Percentiles rank a stretch among this genome's conserved stretches.
These are phyloP conservation scores for Fraxinus nigra DNA, from an alignment of 305 asterid genomes.

Conservation along the genomic window DNA sequence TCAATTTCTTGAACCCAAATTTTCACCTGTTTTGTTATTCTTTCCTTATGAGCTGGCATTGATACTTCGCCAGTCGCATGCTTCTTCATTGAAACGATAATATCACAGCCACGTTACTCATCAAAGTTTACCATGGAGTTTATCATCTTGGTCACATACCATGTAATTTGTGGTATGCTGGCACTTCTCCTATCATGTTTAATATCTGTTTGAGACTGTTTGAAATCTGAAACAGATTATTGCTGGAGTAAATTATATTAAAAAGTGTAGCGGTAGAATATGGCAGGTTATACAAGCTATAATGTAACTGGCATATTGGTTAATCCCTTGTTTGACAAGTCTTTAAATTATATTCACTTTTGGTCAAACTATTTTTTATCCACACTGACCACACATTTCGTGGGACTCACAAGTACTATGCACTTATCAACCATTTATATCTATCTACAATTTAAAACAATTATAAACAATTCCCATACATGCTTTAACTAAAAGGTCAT, in stretches of 20 bases:
- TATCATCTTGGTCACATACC: background rate
- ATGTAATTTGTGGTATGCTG: background rate
- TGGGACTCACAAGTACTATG: background rate
- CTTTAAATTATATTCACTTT: background rate
- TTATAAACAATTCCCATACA: background rate
- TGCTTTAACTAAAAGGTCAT: background rate
- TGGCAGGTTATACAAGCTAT: background rate
- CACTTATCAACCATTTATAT: background rate
- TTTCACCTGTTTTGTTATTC: background rate
- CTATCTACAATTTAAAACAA: background rate
- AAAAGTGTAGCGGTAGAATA: background rate
- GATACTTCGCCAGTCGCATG: background rate
- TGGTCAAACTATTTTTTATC: background rate
- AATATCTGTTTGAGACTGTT: background rate
- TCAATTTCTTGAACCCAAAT: background rate
- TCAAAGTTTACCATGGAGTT: background rate
- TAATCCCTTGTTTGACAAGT: background rate
- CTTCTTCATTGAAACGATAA: background rate
- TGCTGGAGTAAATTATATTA: background rate
- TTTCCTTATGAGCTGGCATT: background rate
- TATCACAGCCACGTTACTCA: background rate
- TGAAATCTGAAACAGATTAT: slow-evolving; percentile 4
- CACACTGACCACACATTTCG: background rate
- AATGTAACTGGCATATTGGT: background rate
- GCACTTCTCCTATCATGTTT: background rate